These are phyloP conservation scores for Helicocarpus griseus DNA, from an alignment of 2,329 filamentous ascomycete species.

Conservation along the genomic window DNA sequence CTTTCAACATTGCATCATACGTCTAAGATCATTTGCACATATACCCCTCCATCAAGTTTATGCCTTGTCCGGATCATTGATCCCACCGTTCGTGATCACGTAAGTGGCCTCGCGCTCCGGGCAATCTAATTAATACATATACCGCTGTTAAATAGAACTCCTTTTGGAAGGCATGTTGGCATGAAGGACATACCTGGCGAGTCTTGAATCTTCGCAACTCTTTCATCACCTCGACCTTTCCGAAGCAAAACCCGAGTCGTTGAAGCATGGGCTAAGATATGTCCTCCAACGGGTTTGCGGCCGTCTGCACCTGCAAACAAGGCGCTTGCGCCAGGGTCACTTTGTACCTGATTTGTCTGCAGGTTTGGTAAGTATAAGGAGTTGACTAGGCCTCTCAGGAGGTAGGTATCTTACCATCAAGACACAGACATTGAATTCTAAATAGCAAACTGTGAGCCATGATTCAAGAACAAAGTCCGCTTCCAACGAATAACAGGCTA, in stretches of 20 bases:
- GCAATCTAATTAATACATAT: constrained; percentile 43
- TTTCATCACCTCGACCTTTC: constrained; percentile 59
- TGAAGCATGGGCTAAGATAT: constrained; percentile 60
- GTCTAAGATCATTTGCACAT: background rate
- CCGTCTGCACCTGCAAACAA: constrained; percentile 60
- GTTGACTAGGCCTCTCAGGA: background rate
- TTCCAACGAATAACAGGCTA: no score
- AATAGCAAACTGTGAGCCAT: constrained; percentile 8
- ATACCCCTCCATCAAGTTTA: constrained; percentile 19
- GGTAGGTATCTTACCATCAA: constrained; percentile 40
- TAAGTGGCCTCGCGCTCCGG: constrained; percentile 61
- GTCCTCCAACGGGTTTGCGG: constrained; percentile 56
- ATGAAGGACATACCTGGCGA: constrained; percentile 45
- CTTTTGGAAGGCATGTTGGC: background rate
- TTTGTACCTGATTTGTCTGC: constrained; percentile 62
- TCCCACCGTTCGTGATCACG: constrained; percentile 59
- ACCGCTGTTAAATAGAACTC: no score
- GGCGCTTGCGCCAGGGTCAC: constrained; percentile 58
- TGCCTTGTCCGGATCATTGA: constrained; percentile 56
- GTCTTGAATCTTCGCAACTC: constrained; percentile 60
- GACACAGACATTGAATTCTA: constrained; percentile 58
- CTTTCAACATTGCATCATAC: background rate
- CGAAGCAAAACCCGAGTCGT: constrained; percentile 56
- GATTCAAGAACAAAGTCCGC: no score
- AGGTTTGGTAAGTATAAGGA: constrained; percentile 3